These are phyloP conservation scores for Pochonia chlamydosporia DNA, from an alignment of 2,329 filamentous ascomycete species.

Conservation along the genomic window DNA sequence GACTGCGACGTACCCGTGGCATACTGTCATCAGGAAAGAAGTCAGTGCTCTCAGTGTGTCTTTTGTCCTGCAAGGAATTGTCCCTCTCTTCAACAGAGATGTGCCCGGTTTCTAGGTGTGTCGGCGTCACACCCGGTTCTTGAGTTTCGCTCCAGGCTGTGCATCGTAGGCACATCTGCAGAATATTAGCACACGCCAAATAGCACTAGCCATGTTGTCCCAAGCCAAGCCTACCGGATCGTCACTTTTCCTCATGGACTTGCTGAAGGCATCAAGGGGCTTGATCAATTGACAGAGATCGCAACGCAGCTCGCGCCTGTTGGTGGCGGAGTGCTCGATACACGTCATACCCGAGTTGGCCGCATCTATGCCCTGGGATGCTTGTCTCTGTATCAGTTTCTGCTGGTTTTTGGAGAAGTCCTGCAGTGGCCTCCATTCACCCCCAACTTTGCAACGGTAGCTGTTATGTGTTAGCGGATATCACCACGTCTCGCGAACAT, in stretches of 20 bases:
- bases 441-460: slow-evolving; percentile 28
- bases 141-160: slow-evolving; percentile 30
- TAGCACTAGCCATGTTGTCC: background rate
- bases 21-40: slow-evolving; percentile 19
- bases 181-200: background rate
- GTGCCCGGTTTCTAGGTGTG: slow-evolving; percentile 25
- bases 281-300: slow-evolving; percentile 23
- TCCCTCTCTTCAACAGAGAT: slow-evolving; percentile 24
- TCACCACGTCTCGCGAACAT: too few relatives aligned
- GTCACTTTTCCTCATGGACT: slow-evolving; percentile 19
- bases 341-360: slow-evolving; percentile 31
- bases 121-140: slow-evolving; percentile 25
- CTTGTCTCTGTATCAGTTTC: slow-evolving; percentile 16
- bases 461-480: too few relatives aligned
- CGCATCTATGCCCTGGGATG: slow-evolving; percentile 15
- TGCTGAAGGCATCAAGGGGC: slow-evolving; percentile 23
- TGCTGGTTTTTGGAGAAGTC: slow-evolving; percentile 28
- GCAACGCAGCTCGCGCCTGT: slow-evolving; percentile 22
- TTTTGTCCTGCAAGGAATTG: slow-evolving; percentile 8
- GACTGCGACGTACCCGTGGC: slow-evolving; percentile 13
- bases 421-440: slow-evolving; percentile 27
- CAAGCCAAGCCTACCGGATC: slow-evolving; percentile 21
- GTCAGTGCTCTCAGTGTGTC: slow-evolving; percentile 12
- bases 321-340: slow-evolving; percentile 23
- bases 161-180: slow-evolving; percentile 26